phyloP scores from a whole-genome alignment of 1,284 basidiomycete genomes.

The Trametes polyzona region DNA sequence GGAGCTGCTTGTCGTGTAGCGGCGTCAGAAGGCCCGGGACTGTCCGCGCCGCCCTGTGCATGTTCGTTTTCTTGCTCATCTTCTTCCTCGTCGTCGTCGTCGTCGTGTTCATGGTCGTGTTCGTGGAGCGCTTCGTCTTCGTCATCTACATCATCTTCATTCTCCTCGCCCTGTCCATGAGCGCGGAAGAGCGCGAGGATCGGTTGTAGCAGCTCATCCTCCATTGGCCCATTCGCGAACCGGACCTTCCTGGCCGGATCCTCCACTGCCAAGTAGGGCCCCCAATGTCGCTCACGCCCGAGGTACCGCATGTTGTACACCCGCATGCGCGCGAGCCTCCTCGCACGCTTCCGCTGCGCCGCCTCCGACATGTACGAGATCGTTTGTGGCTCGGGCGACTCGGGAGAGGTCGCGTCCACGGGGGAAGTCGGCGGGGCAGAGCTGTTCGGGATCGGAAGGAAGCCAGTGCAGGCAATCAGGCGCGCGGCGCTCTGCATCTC shows the following conservation, averaged over 20 bases:
- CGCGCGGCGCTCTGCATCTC: slow-evolving; percentile 23
- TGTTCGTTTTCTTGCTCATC: neutral
- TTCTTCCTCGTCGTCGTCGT: neutral
- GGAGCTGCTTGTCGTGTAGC: neutral
- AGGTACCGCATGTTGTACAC: slow-evolving; percentile 54
- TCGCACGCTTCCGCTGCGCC: slow-evolving; percentile 36
- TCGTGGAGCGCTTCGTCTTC: neutral
- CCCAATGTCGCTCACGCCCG: slow-evolving; percentile 46
- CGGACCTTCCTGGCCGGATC: neutral
- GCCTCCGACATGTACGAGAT: slow-evolving; percentile 18
- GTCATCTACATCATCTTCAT: neutral
- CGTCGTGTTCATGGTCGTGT: neutral
- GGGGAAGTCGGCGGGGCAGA: neutral
- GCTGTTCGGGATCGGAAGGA: slow-evolving; percentile 15
- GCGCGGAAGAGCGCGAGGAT: slow-evolving; percentile 18
- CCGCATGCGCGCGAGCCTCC: slow-evolving; percentile 44
- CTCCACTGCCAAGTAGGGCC: slow-evolving; percentile 44
- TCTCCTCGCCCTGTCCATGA: slow-evolving; percentile 1
- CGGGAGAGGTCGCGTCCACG: neutral
- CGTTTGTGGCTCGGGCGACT: neutral
- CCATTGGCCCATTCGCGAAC: neutral
- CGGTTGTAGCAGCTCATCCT: slow-evolving; percentile 18
- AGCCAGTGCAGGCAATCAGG: slow-evolving; percentile 27
- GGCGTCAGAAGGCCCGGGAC: neutral
- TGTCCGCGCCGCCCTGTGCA: neutral